phyloP scores from a whole-genome alignment of 805 yeast species.

The Barnettozyma botsteinii region DNA sequence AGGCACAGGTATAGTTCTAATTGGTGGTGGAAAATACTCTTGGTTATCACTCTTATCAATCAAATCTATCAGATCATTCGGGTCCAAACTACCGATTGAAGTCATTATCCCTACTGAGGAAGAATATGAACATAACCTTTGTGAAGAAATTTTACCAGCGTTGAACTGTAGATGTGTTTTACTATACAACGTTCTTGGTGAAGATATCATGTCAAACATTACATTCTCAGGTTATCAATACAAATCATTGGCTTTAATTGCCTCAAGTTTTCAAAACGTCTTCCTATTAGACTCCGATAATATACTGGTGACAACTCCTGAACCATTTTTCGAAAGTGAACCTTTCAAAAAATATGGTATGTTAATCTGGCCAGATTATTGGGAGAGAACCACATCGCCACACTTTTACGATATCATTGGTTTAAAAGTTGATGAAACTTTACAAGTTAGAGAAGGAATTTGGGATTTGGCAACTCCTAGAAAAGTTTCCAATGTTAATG shows the following conservation, averaged over 20 bases:
- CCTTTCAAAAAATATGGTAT: conserved; percentile 46
- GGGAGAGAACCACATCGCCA: conserved; percentile 68
- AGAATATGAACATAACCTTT: conserved; percentile 64
- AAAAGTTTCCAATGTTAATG: conserved; percentile 13
- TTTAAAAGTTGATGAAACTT: conserved; percentile 27
- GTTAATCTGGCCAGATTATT: conserved; percentile 72
- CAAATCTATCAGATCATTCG: conserved; percentile 44
- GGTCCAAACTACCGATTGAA: conserved; percentile 60
- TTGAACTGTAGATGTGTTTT: conserved; percentile 60
- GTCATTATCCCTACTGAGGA: conserved; percentile 57
- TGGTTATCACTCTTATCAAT: conserved; percentile 49
- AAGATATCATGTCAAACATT: conserved; percentile 41
- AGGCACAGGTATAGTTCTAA: conserved; percentile 20
- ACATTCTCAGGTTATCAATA: conserved; percentile 60
- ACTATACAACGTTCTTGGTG: conserved; percentile 57
- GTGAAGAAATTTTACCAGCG: conserved; percentile 53
- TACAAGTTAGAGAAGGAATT: conserved; percentile 18
- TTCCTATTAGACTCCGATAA: conserved; percentile 75
- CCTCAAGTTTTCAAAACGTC: conserved; percentile 71
- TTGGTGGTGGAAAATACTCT: conserved; percentile 52
- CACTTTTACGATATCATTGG: conserved; percentile 49
- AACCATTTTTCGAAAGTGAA: conserved; percentile 36
- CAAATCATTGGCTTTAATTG: conserved; percentile 66
- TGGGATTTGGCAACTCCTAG: conserved; percentile 17
- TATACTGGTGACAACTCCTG: conserved; percentile 44